These are phyloP conservation scores for Fusarium napiforme DNA, from an alignment of 2,329 filamentous ascomycete species.

Conservation along the genomic window DNA sequence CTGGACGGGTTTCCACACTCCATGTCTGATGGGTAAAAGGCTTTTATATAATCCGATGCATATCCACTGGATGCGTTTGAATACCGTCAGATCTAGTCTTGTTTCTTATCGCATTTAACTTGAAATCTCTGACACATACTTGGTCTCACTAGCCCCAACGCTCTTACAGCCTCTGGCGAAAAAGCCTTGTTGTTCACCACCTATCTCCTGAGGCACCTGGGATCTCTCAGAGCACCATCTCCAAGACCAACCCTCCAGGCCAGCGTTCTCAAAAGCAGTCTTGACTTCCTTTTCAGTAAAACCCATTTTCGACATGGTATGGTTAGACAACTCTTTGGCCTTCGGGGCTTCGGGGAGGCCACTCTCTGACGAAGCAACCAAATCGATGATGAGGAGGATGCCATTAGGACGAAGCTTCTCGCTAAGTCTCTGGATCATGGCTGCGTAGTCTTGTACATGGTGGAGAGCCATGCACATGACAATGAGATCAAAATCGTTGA, in stretches of 20 bases:
- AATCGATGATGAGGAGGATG: neutral
- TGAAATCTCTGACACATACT: neutral
- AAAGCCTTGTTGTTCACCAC: neutral
- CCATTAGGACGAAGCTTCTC: neutral
- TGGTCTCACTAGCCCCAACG: rapidly evolving
- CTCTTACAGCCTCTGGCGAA: neutral
- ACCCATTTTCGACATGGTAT: neutral
- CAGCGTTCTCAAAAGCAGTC: neutral
- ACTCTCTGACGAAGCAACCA: neutral
- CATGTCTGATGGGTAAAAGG: neutral
- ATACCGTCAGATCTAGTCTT: neutral
- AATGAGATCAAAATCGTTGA: neutral
- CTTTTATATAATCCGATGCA: neutral
- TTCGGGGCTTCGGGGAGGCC: neutral
- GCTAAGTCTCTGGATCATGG: neutral
- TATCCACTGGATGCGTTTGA: too few relatives aligned
- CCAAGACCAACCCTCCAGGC: neutral
- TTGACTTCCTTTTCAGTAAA: neutral
- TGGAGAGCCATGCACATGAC: neutral
- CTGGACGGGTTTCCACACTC: neutral
- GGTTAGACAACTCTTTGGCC: neutral
- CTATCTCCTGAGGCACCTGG: neutral
- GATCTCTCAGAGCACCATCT: neutral
- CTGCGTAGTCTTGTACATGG: neutral
- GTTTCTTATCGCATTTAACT: rapidly evolving